Base-by-base conservation (phyloP, 2,329 filamentous ascomycete genomes). In the Aspergillus sp. region DNA sequence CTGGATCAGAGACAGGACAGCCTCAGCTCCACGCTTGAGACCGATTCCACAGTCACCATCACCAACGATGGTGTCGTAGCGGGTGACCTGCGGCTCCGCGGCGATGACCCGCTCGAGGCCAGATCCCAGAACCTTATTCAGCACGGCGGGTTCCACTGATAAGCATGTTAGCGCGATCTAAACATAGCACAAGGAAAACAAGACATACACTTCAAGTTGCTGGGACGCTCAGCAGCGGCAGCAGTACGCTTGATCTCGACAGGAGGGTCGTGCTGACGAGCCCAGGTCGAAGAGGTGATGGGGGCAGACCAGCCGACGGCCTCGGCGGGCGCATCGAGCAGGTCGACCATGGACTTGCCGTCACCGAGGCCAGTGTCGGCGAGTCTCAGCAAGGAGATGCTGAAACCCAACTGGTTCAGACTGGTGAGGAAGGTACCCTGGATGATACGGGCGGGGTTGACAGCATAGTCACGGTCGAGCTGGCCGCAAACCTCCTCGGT, bases 21-120 rank as follows among this genome's bases (percentile, higher is more conserved):
- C 72, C 75, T 95, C 85, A n/a, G 90, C 89, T 39, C 90, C 90
- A 49, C 89, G 82, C 71, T 88, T 89, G 48, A 95, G 73, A 5
- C 88, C 88, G 45, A 89, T 87, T 7, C 90, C 90, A 59, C 90
- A 95, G 67, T 95, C 90, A 37, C 90, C 90, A 60, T 95, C 90
- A 34, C 90, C 90, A 26, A 95, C 88, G 9, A 93, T 81, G 0
- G 88, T 94, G 59, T 87, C 84, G 59, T 77, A 87, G 43, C 71
- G 76, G 8, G 84, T 87, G 43, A 87, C 72, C 34, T 83, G 75
- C 7, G 81, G 76, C 57, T 88, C 84, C 3, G 79, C 81, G 4
- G 66, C 70, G 51, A 86, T 84, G 29, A 86, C 61, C 43, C 72
- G 70, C 33, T 81, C 65, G 6, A 86, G 70, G 12, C 73, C 83